Evolutionary conservation across 1,139 yeast species (phyloP).

Genomic region (Pichia sp.): DNA sequence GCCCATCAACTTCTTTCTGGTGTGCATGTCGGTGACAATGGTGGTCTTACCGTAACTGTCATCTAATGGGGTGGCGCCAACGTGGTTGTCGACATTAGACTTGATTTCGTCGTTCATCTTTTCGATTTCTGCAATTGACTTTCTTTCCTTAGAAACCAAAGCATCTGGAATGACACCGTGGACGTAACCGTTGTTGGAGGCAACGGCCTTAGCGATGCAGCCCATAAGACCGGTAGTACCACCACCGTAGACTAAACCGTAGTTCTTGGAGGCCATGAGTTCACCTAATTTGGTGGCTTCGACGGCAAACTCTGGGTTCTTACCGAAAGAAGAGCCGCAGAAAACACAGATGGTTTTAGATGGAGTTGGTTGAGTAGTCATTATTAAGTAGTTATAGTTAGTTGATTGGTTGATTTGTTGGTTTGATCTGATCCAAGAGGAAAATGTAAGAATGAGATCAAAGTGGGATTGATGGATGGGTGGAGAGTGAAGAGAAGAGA

Average conservation of each 20-base stretch:
- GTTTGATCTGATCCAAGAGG: not conserved
- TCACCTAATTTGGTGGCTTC: conserved; percentile 61
- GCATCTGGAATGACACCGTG: conserved; percentile 90
- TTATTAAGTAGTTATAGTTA: not conserved
- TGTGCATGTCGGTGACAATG: conserved; percentile 86
- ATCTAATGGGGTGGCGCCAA: conserved; percentile 63
- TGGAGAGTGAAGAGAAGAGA: no score
- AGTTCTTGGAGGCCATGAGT: conserved; percentile 53
- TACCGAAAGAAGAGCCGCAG: conserved; percentile 84
- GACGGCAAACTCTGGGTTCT: conserved; percentile 46
- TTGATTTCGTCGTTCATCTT: conserved; percentile 47
- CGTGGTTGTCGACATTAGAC: conserved; percentile 46
- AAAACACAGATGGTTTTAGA: conserved; percentile 69
- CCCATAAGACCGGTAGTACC: conserved; percentile 93
- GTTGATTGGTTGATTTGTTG: not conserved
- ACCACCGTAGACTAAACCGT: conserved; percentile 90
- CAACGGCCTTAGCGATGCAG: conserved; percentile 70
- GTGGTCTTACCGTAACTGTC: conserved; percentile 73
- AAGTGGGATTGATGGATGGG: no score
- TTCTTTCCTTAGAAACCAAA: conserved; percentile 69
- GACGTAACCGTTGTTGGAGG: conserved; percentile 67
- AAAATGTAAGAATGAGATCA: no score
- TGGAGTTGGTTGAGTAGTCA: conserved; percentile 22
- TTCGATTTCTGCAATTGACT: conserved; percentile 44
- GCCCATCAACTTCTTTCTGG: conserved; percentile 85